Evolutionary conservation across 2,329 filamentous ascomycete genomes (phyloP).

Genomic region (Xylariaceae sp.): DNA sequence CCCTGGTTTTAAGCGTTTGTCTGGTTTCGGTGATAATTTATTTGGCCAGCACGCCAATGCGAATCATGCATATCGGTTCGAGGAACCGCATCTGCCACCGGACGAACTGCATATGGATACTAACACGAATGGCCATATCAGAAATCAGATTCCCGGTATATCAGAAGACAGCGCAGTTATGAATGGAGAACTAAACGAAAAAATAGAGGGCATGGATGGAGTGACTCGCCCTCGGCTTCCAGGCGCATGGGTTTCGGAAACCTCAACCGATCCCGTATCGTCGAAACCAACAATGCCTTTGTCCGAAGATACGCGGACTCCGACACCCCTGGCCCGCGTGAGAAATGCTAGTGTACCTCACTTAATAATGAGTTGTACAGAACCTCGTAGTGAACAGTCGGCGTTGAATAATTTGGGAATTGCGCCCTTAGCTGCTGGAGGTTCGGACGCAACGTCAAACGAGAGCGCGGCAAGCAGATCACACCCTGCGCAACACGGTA

Average conservation of each 20-base stretch:
- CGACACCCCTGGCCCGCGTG: conserved; percentile 14
- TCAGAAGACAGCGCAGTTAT: conserved; percentile 21
- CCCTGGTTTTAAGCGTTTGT: conserved; percentile 54
- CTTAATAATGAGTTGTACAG: conserved; percentile 16
- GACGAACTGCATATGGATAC: background rate
- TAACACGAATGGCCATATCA: background rate
- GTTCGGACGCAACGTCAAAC: conserved; percentile 8
- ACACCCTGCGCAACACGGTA: conserved; percentile 22
- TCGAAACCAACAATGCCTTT: conserved; percentile 24
- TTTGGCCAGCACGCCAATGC: conserved; percentile 33
- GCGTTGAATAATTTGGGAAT: conserved; percentile 21
- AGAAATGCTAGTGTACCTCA: conserved; percentile 18
- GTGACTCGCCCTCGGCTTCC: conserved; percentile 25
- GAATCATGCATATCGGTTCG: background rate
- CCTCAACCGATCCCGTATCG: conserved; percentile 13
- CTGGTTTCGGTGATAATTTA: conserved; percentile 55
- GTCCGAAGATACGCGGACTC: conserved; percentile 17
- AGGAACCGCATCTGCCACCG: background rate
- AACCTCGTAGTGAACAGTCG: conserved; percentile 21
- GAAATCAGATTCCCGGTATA: conserved; percentile 17
- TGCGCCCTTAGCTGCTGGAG: conserved; percentile 19
- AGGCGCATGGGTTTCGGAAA: conserved; percentile 32
- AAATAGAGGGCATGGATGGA: background rate
- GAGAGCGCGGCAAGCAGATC: conserved; percentile 7
- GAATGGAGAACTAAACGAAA: no score